Evolutionary conservation across 2,329 filamentous ascomycete species (phyloP), one percentile per base, ranked within the genome.

Genomic region (Byssothecium circinans): DNA sequence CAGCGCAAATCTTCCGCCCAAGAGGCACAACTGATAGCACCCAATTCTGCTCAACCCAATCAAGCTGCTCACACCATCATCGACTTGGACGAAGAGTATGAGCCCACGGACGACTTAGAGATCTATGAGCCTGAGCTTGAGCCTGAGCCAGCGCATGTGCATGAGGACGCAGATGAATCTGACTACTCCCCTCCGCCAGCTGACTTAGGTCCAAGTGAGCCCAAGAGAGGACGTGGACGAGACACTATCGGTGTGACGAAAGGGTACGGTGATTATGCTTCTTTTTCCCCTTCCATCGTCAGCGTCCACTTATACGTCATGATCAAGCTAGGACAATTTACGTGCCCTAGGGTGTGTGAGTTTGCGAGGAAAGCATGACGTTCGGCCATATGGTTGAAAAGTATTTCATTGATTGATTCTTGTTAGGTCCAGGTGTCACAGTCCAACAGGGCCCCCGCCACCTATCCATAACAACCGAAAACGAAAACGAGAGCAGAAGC

Each of bases 401-500:
- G 33, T 3, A 18, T 22, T 3, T 22, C 1, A 29, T 30, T 44
- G 46, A 40, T 60, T 62, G 49, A 63, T 55, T 33, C 11, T 27
- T 38, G 4, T 43, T 25, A 64, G 62, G 33, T 63, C 56, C 39
- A 69, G 63, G 41, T 71, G 67, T 34, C 72, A 72, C 42, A 81
- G 76, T 56, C 78, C 78, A 14, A 70, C 70, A 49, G 70, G 57
- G 27, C 67, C 69, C 32, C 58, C 59, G 23, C 66, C 75, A 49
- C 69, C 65, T 65, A 71, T 76, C 35, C 70, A 75, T 39, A 73
- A 75, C 33, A 69, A 76, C 41, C 76, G 76, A 45, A 83, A 82
- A 63, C 76, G 78, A 53, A 78, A 78, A 59, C 71, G 78, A 44
- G 63, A 79, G 18, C 64, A 64, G 60, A 71, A 61, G 59, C 65